Percentiles rank a stretch among this genome's conserved stretches.
phyloP scores from a whole-genome alignment of 768 basidiomycete genomes.

The Mycena galericulata region DNA sequence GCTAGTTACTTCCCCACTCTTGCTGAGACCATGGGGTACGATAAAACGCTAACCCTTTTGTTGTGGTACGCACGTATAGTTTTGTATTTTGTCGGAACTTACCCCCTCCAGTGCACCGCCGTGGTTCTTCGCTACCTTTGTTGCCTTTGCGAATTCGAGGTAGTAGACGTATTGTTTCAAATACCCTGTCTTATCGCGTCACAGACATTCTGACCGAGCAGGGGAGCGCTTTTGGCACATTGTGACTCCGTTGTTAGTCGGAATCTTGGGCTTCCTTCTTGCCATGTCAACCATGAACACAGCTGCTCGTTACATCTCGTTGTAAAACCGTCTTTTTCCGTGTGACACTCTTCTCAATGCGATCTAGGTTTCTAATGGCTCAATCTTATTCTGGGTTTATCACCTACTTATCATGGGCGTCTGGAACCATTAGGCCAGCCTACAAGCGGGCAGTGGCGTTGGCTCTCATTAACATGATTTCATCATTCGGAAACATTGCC shows the following conservation, averaged over 20 bases:
- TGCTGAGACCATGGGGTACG: conserved; percentile 75
- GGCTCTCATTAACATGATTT: conserved; percentile 85
- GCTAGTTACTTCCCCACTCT: conserved; percentile 75
- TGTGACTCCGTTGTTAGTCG: conserved; percentile 61
- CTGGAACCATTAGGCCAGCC: conserved; percentile 70
- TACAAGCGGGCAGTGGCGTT: conserved; percentile 92
- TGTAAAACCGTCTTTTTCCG: conserved; percentile 54
- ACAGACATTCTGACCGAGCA: conserved; percentile 75
- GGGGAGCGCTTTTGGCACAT: conserved; percentile 83
- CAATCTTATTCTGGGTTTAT: conserved; percentile 81
- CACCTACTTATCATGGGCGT: conserved; percentile 67
- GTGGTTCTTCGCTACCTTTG: conserved; percentile 71
- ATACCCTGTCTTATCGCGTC: conserved; percentile 5
- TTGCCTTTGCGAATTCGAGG: conserved; percentile 66
- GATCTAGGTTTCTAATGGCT: conserved; percentile 78
- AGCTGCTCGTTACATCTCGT: conserved; percentile 71
- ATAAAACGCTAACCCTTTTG: conserved; percentile 67
- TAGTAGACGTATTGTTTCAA: conserved; percentile 36
- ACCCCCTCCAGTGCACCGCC: conserved; percentile 64
- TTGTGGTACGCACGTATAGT: background rate
- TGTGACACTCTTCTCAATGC: conserved; percentile 1
- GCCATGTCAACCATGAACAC: conserved; percentile 73
- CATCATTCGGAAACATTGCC: conserved; percentile 85
- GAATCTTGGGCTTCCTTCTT: conserved; percentile 77
- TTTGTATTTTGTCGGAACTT: background rate